Evolutionary conservation across 768 basidiomycete genomes (phyloP).

Genomic region (Russula sp.): DNA sequence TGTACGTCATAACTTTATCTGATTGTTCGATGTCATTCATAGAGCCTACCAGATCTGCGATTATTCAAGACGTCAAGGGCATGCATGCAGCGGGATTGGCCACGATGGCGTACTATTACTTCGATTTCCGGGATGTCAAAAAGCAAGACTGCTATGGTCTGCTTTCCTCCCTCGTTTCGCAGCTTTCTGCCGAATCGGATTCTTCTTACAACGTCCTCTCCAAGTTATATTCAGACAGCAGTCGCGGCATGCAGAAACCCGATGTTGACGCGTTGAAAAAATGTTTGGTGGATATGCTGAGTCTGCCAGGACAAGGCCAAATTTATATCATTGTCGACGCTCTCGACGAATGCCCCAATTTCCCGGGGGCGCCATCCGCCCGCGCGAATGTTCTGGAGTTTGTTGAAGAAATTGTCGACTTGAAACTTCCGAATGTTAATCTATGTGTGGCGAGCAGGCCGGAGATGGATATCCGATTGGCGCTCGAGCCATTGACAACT

Average conservation of each 20-base stretch:
- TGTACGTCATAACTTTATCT: not conserved
- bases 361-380: not conserved
- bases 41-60: not conserved
- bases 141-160: conserved; percentile 5
- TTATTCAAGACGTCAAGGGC: conserved; percentile 10
- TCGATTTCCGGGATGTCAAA: conserved; percentile 1
- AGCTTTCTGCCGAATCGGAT: conserved; percentile 5
- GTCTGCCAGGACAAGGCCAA: not conserved
- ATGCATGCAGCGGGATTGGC: not conserved
- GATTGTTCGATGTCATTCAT: not conserved
- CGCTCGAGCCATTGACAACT: not conserved
- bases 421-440: not conserved
- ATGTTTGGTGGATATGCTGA: conserved; percentile 10
- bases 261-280: not conserved
- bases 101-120: conserved; percentile 2
- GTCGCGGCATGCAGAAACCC: not conserved
- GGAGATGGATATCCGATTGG: not conserved
- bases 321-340: conserved; percentile 3
- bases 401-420: not conserved
- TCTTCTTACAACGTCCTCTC: not conserved
- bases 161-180: not conserved
- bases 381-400: conserved; percentile 2
- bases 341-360: conserved; percentile 7
- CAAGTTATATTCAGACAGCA: conserved; percentile 2
- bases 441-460: conserved; percentile 4